Evolutionary conservation across 2,329 filamentous ascomycete species (phyloP).

Genomic region (Aspergillus carbonarius): DNA sequence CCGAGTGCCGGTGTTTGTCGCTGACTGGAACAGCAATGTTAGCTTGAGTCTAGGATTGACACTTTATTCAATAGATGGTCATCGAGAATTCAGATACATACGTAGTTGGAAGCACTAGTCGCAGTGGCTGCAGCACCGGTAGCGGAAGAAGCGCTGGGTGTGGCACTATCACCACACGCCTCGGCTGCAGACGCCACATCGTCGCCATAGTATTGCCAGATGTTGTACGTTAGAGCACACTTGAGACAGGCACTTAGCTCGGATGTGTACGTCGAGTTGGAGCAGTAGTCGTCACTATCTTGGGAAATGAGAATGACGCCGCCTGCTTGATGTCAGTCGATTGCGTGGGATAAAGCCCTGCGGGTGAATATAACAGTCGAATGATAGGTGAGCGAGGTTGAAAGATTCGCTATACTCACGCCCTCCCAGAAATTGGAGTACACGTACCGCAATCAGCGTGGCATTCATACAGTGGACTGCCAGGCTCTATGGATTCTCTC

Average conservation of each 20-base stretch:
- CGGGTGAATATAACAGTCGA: background rate
- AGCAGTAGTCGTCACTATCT: conserved; percentile 23
- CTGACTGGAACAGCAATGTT: background rate
- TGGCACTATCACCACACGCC: conserved; percentile 27
- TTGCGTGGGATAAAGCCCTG: background rate
- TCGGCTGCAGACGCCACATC: conserved; percentile 40
- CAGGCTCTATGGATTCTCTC: conserved; percentile 16
- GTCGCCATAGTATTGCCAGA: conserved; percentile 48
- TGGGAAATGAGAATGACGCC: conserved; percentile 26
- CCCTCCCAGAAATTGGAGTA: background rate
- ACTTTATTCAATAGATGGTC: background rate
- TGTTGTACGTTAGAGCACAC: conserved; percentile 45
- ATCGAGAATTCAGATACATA: background rate
- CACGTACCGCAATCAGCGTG: conserved; percentile 36
- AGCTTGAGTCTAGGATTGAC: background rate
- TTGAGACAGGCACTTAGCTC: conserved; percentile 37
- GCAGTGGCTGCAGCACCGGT: background rate
- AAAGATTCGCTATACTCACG: background rate
- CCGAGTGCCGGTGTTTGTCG: background rate
- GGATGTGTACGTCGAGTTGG: conserved; percentile 28
- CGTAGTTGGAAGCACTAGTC: background rate
- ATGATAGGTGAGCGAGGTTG: background rate
- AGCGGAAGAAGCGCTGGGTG: background rate
- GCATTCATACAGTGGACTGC: conserved; percentile 35
- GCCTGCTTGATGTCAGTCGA: conserved; percentile 17